These are phyloP conservation scores for Dalechampia spathulata DNA, from an alignment of 441 rosid genomes.

Conservation along the genomic window DNA sequence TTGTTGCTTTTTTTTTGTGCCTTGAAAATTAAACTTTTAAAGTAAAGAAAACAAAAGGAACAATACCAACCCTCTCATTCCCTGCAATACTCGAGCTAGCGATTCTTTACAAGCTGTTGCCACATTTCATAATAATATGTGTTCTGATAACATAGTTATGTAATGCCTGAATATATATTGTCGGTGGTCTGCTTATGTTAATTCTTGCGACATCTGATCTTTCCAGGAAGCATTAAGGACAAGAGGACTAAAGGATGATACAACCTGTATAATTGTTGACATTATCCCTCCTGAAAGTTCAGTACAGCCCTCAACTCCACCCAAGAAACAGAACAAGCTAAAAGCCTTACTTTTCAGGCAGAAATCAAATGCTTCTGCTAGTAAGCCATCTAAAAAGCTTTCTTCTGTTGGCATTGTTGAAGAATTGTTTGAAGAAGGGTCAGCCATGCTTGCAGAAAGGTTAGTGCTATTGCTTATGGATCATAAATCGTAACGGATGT, in stretches of 20 bases:
- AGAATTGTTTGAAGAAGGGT: conserved; percentile 93
- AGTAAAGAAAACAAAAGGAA: too few relatives aligned
- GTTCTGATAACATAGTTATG: not conserved
- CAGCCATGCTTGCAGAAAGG: conserved; percentile 94
- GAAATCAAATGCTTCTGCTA: conserved; percentile 44
- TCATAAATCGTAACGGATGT: not conserved
- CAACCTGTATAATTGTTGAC: conserved; percentile 85
- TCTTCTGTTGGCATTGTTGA: conserved; percentile 68
- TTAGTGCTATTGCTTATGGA: conserved; percentile 18
- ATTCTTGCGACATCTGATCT: not conserved
- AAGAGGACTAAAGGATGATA: conserved; percentile 82
- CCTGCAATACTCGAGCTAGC: conserved; percentile 2
- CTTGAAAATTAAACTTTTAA: too few relatives aligned
- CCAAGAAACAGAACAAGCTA: conserved; percentile 54
- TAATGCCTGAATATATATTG: not conserved
- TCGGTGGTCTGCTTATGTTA: not conserved
- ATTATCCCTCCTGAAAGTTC: conserved; percentile 66
- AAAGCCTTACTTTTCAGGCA: conserved; percentile 48
- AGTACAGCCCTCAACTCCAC: conserved; percentile 29
- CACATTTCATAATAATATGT: not conserved
- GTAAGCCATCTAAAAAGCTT: conserved; percentile 53
- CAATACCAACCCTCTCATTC: too few relatives aligned
- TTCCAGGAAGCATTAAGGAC: conserved; percentile 71
- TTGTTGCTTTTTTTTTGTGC: not conserved
- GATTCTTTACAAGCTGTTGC: not conserved